phyloP scores from a whole-genome alignment of 148 eudicot species.

The Rhododendron molle region DNA sequence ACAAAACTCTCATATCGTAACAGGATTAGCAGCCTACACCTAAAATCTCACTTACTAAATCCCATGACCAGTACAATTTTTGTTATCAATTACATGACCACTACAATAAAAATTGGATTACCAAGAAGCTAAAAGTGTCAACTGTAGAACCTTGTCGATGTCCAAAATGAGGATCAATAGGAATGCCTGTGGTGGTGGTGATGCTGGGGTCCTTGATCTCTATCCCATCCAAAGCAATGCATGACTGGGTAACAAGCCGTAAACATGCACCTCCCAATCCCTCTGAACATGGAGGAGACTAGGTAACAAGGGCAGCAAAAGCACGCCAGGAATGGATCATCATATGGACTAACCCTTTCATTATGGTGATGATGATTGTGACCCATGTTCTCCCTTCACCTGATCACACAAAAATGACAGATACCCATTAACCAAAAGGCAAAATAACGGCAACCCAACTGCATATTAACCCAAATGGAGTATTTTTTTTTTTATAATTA shows the following conservation, averaged over 20 bases:
- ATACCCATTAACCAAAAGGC: constrained; percentile 5
- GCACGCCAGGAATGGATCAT: constrained; percentile 18
- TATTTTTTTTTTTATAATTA: background rate
- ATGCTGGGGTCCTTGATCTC: constrained; percentile 27
- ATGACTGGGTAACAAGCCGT: constrained; percentile 38
- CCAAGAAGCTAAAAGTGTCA: background rate
- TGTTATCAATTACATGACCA: background rate
- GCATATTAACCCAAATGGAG: background rate
- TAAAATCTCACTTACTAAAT: background rate
- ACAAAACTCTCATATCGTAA: background rate
- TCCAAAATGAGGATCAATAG: background rate
- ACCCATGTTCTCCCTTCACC: constrained; percentile 10
- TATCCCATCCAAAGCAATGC: constrained; percentile 41
- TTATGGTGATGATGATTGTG: constrained; percentile 13
- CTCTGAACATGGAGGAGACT: constrained; percentile 17
- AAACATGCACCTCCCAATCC: constrained; percentile 31
- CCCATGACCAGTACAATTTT: no score
- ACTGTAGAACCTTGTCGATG: background rate
- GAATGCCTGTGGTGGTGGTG: constrained; percentile 22
- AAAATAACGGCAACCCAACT: constrained; percentile 13
- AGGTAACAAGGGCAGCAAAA: constrained; percentile 28
- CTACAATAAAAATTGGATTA: background rate
- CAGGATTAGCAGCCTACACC: background rate
- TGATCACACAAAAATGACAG: constrained; percentile 4
- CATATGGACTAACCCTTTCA: constrained; percentile 4